Conservation (phyloP, 1,139 yeast species). For the Dujonia santamariae region DNA sequence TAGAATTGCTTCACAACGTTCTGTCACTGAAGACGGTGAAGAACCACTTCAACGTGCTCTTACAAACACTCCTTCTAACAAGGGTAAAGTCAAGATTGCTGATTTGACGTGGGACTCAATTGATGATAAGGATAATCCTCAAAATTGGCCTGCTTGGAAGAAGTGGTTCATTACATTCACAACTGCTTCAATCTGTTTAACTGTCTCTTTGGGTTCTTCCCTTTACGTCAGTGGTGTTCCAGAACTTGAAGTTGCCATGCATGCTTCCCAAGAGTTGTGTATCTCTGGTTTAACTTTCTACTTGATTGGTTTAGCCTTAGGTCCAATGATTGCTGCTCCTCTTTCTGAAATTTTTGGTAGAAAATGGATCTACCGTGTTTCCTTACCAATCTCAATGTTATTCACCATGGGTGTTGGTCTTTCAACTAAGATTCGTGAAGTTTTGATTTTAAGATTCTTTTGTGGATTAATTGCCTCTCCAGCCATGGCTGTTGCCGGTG, state of each 20-base stretch:
- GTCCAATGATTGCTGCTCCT: constrained; percentile 78
- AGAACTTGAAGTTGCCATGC: constrained; percentile 44
- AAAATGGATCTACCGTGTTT: constrained; percentile 53
- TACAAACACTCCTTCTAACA: constrained; percentile 4
- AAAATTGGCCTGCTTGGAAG: constrained; percentile 60
- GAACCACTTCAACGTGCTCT: constrained; percentile 9
- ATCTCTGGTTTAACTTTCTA: constrained; percentile 70
- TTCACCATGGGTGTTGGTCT: constrained; percentile 77
- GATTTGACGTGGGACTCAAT: constrained; percentile 63
- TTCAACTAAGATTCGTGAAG: constrained; percentile 51
- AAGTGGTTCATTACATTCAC: constrained; percentile 65
- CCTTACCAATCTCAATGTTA: constrained; percentile 68
- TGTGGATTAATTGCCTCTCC: constrained; percentile 83
- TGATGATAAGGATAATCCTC: constrained; percentile 59
- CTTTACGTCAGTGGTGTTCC: constrained; percentile 61
- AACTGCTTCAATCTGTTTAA: constrained; percentile 61
- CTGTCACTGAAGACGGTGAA: constrained; percentile 15
- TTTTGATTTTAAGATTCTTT: constrained; percentile 71
- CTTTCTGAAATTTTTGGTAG: constrained; percentile 74
- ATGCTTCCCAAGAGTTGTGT: constrained; percentile 55
- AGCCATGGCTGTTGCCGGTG: constrained; percentile 84
- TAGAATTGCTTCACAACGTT: constrained; percentile 16
- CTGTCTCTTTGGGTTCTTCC: constrained; percentile 71
- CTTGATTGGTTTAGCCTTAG: constrained; percentile 65
- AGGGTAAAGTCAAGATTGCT: constrained; percentile 17